These are phyloP conservation scores for Paramyrothecium sp. DNA, from an alignment of 2,329 filamentous ascomycete species.

Conservation along the genomic window DNA sequence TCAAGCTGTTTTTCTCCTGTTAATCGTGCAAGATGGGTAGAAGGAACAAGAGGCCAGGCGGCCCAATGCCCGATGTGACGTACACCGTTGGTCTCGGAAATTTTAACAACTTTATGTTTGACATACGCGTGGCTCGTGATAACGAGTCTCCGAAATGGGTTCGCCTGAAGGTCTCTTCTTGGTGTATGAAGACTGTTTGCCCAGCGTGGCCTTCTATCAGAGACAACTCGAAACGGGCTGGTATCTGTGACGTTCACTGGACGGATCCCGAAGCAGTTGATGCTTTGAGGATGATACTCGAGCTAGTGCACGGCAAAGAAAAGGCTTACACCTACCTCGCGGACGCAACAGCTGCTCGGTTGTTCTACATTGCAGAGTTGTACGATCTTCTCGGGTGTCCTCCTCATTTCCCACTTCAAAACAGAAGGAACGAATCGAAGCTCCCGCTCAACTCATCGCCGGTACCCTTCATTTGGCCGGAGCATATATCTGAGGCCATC, in stretches of 20 bases:
- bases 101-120: no score
- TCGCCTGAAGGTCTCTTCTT: no score
- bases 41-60: no score
- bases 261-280: not conserved
- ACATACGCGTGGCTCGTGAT: no score
- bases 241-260: not conserved
- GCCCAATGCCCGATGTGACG: no score
- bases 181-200: not conserved
- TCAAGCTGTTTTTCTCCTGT: no score
- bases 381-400: slow-evolving; percentile 9
- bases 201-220: not conserved
- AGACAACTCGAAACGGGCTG: no score
- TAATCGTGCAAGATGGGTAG: no score
- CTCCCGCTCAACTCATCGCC: not conserved
- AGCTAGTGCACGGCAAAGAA: slow-evolving; percentile 6
- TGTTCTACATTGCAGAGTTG: slow-evolving; percentile 13
- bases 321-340: not conserved
- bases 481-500: slow-evolving; percentile 1
- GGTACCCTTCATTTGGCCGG: slow-evolving; percentile 3
- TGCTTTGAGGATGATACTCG: slow-evolving; percentile 7
- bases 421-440: not conserved
- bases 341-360: slow-evolving; percentile 2
- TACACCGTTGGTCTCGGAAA: no score
- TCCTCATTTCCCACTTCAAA: not conserved
- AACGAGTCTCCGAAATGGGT: no score